Percentiles rank a stretch among this genome's conserved stretches.
Evolutionary conservation across 2,329 filamentous ascomycete species (phyloP).

Genomic region (Intubia oerlemansii): DNA sequence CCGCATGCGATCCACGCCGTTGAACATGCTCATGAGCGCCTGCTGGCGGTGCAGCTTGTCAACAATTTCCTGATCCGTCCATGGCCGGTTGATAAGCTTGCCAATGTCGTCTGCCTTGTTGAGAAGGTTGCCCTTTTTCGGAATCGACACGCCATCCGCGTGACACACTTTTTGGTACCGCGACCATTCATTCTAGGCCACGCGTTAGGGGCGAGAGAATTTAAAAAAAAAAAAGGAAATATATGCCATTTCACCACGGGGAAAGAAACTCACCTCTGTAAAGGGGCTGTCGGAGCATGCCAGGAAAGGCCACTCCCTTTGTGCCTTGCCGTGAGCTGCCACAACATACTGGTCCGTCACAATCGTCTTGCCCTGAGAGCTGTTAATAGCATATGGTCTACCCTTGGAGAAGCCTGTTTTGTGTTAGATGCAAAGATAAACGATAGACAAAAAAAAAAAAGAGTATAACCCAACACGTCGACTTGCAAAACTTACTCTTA

Average conservation of each 20-base stretch:
- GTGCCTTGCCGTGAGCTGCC: slow-evolving; percentile 61
- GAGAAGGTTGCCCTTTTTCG: slow-evolving; percentile 47
- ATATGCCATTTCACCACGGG: slow-evolving; percentile 37
- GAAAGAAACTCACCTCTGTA: no score
- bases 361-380: slow-evolving; percentile 50
- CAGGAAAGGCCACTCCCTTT: slow-evolving; percentile 76
- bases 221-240: neutral
- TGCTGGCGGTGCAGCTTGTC: slow-evolving; percentile 55
- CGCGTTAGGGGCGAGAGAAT: no score
- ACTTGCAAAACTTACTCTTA: slow-evolving; percentile 48
- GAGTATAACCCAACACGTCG: no score
- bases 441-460: neutral
- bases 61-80: slow-evolving; percentile 66
- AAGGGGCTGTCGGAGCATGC: slow-evolving; percentile 71
- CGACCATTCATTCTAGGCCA: slow-evolving; percentile 42
- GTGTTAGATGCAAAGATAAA: no score
- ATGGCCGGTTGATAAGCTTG: slow-evolving; percentile 52
- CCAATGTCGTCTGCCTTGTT: slow-evolving; percentile 69
- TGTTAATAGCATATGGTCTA: slow-evolving; percentile 65
- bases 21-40: slow-evolving; percentile 42
- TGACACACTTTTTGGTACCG: slow-evolving; percentile 58
- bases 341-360: slow-evolving; percentile 71
- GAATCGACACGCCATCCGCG: slow-evolving; percentile 49
- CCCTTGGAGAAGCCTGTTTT: slow-evolving; percentile 50
- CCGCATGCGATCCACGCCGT: slow-evolving; percentile 44